These are phyloP conservation scores for Xylariaceae sp. DNA, from an alignment of 2,329 filamentous ascomycete species.

Conservation along the genomic window DNA sequence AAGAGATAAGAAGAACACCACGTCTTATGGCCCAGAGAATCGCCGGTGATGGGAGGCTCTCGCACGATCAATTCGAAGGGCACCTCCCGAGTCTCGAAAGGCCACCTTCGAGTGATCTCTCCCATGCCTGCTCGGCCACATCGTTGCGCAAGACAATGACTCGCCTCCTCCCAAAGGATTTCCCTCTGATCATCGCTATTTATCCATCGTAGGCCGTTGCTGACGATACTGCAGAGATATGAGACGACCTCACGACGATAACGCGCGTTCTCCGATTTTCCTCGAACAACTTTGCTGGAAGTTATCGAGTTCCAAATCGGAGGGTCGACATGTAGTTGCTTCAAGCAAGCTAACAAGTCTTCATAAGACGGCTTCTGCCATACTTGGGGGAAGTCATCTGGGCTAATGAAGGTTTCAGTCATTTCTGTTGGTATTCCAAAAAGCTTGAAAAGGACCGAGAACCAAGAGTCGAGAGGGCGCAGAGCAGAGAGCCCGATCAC, in stretches of 20 bases:
- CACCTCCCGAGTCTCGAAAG: conserved; percentile 39
- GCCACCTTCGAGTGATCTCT: conserved; percentile 53
- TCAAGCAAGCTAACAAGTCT: conserved; percentile 62
- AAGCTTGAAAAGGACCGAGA: not conserved
- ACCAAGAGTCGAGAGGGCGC: not conserved
- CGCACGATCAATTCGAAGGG: conserved; percentile 66
- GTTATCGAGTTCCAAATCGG: conserved; percentile 59
- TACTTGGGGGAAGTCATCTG: conserved; percentile 71
- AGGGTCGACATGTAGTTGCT: conserved; percentile 61
- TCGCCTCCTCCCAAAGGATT: conserved; percentile 71
- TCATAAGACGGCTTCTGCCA: conserved; percentile 68
- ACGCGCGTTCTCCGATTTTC: conserved; percentile 41
- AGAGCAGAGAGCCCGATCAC: not conserved
- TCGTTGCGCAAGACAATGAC: conserved; percentile 74
- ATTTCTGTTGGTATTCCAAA: conserved; percentile 8
- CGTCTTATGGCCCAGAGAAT: conserved; percentile 88
- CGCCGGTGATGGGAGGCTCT: conserved; percentile 83
- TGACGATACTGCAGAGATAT: conserved; percentile 67
- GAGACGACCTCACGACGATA: conserved; percentile 52
- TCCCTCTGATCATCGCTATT: conserved; percentile 62
- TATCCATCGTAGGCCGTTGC: conserved; percentile 65
- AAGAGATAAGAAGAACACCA: conserved; percentile 91
- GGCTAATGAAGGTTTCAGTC: conserved; percentile 34
- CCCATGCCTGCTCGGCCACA: conserved; percentile 71
- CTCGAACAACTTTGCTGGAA: conserved; percentile 40